Evolutionary conservation across 768 basidiomycete genomes (phyloP), one percentile per base, ranked within the genome.

Genomic region (Lentinula guzmanii): DNA sequence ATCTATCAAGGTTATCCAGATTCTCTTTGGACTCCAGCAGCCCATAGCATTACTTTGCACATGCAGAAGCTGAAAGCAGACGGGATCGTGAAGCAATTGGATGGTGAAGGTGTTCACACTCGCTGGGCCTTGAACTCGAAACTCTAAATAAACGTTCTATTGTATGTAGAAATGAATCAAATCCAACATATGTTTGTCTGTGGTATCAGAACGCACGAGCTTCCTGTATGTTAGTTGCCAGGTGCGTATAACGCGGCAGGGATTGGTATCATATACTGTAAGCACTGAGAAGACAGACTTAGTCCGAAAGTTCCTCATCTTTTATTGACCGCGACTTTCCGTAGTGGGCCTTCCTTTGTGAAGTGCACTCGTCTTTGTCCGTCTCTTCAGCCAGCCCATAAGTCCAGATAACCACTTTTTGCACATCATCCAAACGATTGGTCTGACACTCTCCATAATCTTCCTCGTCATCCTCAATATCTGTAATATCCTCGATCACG

Each of bases 1-100:
- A 80, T 95, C 55, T 96, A 96, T 66, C 82, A 83, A 24, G 72
- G 77, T 3, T 91, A 91, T 66, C 91, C 93, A 0, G 79, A 82
- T 67, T 78, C 80, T 1, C 67, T 95, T 51, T 89, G 88, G 85
- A 77, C 81, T 15, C 81, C 90, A 15, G 94, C 94, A 5, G 81
- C 87, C n/a, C 75, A 77, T 53, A 81, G 86, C 18, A 79, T 93
- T 2, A 74, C 83, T 52, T 71, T 91, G 61, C 94, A 95, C 70
- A 73, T 95, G 66, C 72, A 74, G 61, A 96, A 96, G 72, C 72
- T 95, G 57, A 77, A 84, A 66, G 73, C 68, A 1, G 93, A 95
- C 52, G 84, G 83, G 1, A 72, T 75, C 48, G 88, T 90, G 4
- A 73, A 69, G 62, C 71, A 68, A 24, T 61, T 82, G 9, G 79